Conservation (phyloP, 495 filamentous ascomycete genomes). For the Tuber magnatum region DNA sequence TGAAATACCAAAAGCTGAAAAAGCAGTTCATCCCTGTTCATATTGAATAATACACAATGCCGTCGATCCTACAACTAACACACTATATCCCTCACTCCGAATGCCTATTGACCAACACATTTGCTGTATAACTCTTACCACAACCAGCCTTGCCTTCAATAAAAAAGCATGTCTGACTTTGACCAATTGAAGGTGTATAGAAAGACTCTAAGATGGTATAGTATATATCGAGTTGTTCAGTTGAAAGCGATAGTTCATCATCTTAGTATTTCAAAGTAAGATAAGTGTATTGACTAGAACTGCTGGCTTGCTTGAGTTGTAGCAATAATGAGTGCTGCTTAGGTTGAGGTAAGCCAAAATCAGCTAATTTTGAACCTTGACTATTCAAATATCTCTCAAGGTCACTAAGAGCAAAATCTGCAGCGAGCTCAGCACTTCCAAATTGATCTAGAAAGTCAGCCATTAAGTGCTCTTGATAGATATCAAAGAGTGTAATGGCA, state of each 20-base stretch:
- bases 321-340: not conserved
- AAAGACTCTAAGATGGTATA: slow-evolving; percentile 3
- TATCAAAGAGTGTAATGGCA: slow-evolving; percentile 12
- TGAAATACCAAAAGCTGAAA: slow-evolving; percentile 24
- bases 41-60: slow-evolving; percentile 18
- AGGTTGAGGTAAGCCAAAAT: slow-evolving; percentile 13
- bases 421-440: not conserved
- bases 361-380: not conserved
- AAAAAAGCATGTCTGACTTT: slow-evolving; percentile 9
- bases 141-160: slow-evolving; percentile 19
- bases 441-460: slow-evolving; percentile 10
- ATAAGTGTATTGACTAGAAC: not conserved
- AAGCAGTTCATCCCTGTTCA: slow-evolving; percentile 12
- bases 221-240: slow-evolving; percentile 4
- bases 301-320: slow-evolving; percentile 8
- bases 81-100: slow-evolving; percentile 8
- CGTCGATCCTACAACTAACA: slow-evolving; percentile 16
- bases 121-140: slow-evolving; percentile 16
- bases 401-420: not conserved
- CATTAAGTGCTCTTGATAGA: slow-evolving; percentile 11
- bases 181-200: too few species aligned
- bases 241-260: not conserved
- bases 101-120: slow-evolving; percentile 9
- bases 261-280: not conserved
- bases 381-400: not conserved